Evolutionary conservation across 129 eudicot species (phyloP).

Genomic region (Flaveria robusta): DNA sequence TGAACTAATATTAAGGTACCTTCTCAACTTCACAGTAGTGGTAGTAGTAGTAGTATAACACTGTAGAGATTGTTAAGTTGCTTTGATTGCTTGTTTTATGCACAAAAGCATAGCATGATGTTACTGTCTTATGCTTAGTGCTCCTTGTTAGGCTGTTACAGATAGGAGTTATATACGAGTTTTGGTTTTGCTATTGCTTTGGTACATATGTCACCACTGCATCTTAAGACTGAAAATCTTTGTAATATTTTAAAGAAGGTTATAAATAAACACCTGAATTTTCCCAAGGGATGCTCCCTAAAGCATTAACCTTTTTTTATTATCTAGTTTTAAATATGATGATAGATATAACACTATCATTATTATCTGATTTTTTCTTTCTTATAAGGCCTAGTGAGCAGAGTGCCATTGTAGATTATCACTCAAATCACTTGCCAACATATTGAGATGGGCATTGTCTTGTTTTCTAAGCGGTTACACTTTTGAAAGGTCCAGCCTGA

Average conservation of each 20-base stretch:
- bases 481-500: constrained; percentile 30
- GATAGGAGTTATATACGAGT: constrained; percentile 21
- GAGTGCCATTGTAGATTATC: neutral
- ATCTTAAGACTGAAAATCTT: neutral
- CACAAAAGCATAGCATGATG: constrained; percentile 28
- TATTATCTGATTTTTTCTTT: neutral
- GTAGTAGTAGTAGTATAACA: neutral
- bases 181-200: constrained; percentile 11
- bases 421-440: constrained; percentile 34
- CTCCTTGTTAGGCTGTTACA: constrained; percentile 4
- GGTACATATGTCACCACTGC: neutral
- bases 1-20: constrained; percentile 17
- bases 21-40: neutral
- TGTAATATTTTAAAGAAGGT: neutral
- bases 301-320: neutral
- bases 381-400: neutral
- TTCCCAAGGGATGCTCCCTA: neutral
- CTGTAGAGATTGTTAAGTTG: constrained; percentile 22
- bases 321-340: neutral
- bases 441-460: constrained; percentile 4
- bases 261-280: neutral
- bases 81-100: constrained; percentile 14
- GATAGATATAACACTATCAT: neutral
- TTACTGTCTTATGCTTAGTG: constrained; percentile 18
- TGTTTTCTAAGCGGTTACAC: constrained; percentile 28